Evolutionary conservation across 2,329 filamentous ascomycete genomes (phyloP).

Genomic region (Colletotrichum godetiae): DNA sequence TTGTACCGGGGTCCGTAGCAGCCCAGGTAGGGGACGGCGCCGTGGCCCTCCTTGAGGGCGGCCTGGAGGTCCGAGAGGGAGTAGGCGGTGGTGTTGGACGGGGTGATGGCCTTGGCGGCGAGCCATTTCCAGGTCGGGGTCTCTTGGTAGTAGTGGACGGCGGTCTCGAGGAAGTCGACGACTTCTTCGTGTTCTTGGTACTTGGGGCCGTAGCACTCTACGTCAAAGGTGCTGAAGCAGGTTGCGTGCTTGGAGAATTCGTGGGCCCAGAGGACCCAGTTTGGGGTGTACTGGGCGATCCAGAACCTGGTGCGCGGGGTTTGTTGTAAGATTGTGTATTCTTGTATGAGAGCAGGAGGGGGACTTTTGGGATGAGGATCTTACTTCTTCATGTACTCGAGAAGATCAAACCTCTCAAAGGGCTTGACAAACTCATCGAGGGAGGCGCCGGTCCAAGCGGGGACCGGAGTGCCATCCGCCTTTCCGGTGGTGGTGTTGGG

Average conservation of each 20-base stretch:
- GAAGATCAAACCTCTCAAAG: conserved; percentile 68
- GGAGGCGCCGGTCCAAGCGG: conserved; percentile 66
- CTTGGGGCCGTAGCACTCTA: conserved; percentile 71
- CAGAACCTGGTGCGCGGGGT: conserved; percentile 51
- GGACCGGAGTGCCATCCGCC: conserved; percentile 63
- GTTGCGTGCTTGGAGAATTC: conserved; percentile 77
- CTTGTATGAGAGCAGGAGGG: conserved; percentile 41
- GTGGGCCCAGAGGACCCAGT: conserved; percentile 72
- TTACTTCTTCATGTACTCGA: conserved; percentile 73
- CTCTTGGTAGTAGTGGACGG: conserved; percentile 65
- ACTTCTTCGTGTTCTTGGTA: conserved; percentile 69
- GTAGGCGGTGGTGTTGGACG: conserved; percentile 69
- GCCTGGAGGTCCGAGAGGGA: conserved; percentile 62
- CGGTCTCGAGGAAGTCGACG: conserved; percentile 72
- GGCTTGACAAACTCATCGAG: conserved; percentile 69
- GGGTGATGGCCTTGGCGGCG: conserved; percentile 61
- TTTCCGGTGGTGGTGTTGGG: conserved; percentile 73
- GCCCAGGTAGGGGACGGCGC: conserved; percentile 68
- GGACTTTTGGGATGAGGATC: background rate
- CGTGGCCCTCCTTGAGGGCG: conserved; percentile 61
- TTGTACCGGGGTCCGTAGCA: conserved; percentile 72
- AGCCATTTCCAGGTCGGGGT: conserved; percentile 73
- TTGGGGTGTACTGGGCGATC: conserved; percentile 67
- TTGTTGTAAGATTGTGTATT: background rate
- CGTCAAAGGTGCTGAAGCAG: conserved; percentile 74